Conservation (phyloP, 345 rosid species). For the Noccaea bulbosa region DNA sequence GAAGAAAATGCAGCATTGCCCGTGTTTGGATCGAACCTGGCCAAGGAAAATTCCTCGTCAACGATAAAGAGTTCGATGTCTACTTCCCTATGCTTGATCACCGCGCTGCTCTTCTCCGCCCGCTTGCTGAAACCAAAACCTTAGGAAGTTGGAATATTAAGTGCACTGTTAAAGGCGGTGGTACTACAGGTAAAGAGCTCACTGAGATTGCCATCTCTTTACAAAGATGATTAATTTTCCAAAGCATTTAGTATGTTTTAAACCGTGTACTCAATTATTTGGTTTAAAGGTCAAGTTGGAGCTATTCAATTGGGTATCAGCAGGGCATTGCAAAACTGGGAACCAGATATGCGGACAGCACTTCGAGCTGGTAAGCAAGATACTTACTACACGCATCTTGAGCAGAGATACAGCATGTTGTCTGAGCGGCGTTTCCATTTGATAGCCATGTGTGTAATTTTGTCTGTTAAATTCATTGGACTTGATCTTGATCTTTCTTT, state of each 20-base stretch:
- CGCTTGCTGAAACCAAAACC: conserved; percentile 94
- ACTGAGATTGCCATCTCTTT: too few relatives aligned
- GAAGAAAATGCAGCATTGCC: conserved; percentile 92
- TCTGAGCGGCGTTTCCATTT: neutral
- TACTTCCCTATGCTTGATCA: conserved; percentile 96
- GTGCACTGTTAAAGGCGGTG: conserved; percentile 95
- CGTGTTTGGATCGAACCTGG: conserved; percentile 96
- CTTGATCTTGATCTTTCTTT: neutral
- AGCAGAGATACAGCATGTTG: conserved; percentile 13
- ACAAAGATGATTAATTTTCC: neutral
- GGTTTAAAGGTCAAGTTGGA: conserved; percentile 85
- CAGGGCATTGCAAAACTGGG: conserved; percentile 94
- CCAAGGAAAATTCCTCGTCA: conserved; percentile 71
- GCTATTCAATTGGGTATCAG: conserved; percentile 89
- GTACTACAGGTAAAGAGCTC: conserved; percentile 67
- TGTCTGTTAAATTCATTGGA: conserved; percentile 12
- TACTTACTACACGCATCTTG: conserved; percentile 2
- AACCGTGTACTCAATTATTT: conserved; percentile 4
- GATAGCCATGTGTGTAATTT: neutral
- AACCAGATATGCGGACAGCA: conserved; percentile 82
- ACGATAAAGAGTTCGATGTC: conserved; percentile 83
- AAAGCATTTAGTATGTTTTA: neutral
- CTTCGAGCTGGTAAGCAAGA: conserved; percentile 70
- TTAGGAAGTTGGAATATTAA: conserved; percentile 89
- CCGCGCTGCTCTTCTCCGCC: conserved; percentile 92